A percentile compares a stretch with the other conserved stretches of the same genome.
phyloP scores from a whole-genome alignment of 2,329 filamentous ascomycete species.

The Zasmidium citrigriseum region DNA sequence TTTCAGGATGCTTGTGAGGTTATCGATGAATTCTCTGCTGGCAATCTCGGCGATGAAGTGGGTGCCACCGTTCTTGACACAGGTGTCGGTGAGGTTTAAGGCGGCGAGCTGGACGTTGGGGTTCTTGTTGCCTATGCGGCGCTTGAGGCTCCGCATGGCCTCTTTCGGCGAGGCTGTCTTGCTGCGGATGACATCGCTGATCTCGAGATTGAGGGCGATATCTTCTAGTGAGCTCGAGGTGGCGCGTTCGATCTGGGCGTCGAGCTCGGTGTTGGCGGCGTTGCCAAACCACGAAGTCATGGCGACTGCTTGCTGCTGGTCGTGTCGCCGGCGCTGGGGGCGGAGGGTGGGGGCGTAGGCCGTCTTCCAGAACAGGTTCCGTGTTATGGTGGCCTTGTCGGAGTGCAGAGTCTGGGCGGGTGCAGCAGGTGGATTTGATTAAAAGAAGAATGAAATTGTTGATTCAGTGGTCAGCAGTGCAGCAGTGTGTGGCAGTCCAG shows the following conservation, averaged over 20 bases:
- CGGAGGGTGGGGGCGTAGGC: background rate
- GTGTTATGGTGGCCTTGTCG: background rate
- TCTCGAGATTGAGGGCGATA: slow-evolving; percentile 95
- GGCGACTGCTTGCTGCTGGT: slow-evolving; percentile 33
- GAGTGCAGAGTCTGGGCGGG: too few relatives aligned
- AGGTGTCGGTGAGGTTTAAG: slow-evolving; percentile 95
- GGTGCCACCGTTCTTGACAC: slow-evolving; percentile 94
- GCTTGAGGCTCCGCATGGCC: slow-evolving; percentile 94
- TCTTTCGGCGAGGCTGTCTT: slow-evolving; percentile 97
- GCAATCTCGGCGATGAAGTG: slow-evolving; percentile 96
- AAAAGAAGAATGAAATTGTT: background rate
- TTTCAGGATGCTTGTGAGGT: slow-evolving; percentile 85
- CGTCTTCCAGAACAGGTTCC: background rate
- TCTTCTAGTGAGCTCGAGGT: slow-evolving; percentile 97
- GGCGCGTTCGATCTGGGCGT: slow-evolving; percentile 95
- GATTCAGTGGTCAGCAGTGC: background rate
- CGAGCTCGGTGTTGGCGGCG: slow-evolving; percentile 83
- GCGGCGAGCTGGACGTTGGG: slow-evolving; percentile 94
- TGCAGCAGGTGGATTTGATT: background rate
- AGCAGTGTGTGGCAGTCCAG: background rate
- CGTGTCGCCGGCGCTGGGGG: background rate
- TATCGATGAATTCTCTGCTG: slow-evolving; percentile 97
- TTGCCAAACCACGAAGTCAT: slow-evolving; percentile 94
- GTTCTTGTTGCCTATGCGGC: slow-evolving; percentile 94
- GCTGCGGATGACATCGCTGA: slow-evolving; percentile 94